Conservation (phyloP, 371 early-diverging fungal genomes). For the Saksenaea oblongispora region DNA sequence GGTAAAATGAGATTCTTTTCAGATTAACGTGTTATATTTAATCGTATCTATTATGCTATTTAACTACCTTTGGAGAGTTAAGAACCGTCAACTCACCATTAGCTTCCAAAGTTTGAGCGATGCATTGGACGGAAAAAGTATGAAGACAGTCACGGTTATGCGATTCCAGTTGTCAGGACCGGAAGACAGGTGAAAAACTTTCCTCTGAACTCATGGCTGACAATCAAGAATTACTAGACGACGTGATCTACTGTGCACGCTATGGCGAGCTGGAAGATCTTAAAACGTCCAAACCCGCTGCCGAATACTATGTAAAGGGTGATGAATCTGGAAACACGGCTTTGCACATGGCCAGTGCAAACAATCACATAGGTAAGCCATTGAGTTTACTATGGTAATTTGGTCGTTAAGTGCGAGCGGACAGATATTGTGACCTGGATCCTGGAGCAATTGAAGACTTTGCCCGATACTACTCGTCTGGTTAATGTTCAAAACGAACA, state of each 20-base stretch:
- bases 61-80: no score
- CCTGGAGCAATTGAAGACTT: slow-evolving; percentile 36
- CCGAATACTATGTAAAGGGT: slow-evolving; percentile 30
- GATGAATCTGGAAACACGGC: slow-evolving; percentile 74
- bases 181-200: not conserved
- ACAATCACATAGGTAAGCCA: slow-evolving; percentile 69
- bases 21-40: no score
- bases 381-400: not conserved
- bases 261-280: slow-evolving; percentile 80
- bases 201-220: slow-evolving; percentile 7
- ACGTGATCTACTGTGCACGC: slow-evolving; percentile 72
- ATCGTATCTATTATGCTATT: no score
- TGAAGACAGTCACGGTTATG: no score
- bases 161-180: no score
- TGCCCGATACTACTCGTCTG: slow-evolving; percentile 22
- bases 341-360: slow-evolving; percentile 85
- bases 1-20: no score
- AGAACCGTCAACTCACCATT: no score
- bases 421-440: slow-evolving; percentile 61
- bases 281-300: slow-evolving; percentile 43
- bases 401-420: not conserved
- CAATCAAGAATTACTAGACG: slow-evolving; percentile 42
- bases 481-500: slow-evolving; percentile 67
- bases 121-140: no score
- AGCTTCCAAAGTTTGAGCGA: no score